Percentiles rank a stretch among this genome's conserved stretches.
Conservation (phyloP, 2,329 filamentous ascomycete genomes). For the Xylaria sp. region DNA sequence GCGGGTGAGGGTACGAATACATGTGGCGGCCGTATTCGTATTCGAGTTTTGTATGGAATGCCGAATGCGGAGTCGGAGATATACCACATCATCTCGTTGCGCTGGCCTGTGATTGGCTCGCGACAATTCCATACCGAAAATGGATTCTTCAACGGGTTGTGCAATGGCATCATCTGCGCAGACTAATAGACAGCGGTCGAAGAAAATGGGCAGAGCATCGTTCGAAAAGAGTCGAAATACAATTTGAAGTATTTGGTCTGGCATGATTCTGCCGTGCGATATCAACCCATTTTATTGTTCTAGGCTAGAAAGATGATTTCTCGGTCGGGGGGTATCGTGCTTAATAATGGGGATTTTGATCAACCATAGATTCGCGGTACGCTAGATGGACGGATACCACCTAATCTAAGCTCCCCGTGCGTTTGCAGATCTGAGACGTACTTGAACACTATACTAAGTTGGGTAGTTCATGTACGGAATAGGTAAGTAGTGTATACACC, state of each 20-base stretch:
- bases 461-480: neutral
- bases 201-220: constrained; percentile 34
- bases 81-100: neutral
- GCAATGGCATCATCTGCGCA: constrained; percentile 24
- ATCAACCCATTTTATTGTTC: constrained; percentile 11
- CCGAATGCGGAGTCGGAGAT: constrained; percentile 32
- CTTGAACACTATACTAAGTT: neutral
- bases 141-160: constrained; percentile 7
- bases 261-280: neutral
- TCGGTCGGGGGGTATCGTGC: constrained; percentile 7
- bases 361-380: neutral
- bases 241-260: neutral
- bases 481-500: too few species aligned
- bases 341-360: constrained; percentile 14
- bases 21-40: constrained; percentile 33
- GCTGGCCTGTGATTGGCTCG: constrained; percentile 24
- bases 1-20: constrained; percentile 9
- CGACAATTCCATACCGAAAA: constrained; percentile 12
- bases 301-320: neutral
- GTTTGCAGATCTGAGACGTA: constrained; percentile 8
- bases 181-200: neutral
- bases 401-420: neutral
- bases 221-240: constrained; percentile 10
- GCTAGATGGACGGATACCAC: constrained; percentile 29
- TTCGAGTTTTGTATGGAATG: constrained; percentile 28